Percentiles rank a stretch among this genome's conserved stretches.
Evolutionary conservation across 78 protist genomes (phyloP).

Genomic region (Emiliania huxleyi): DNA sequence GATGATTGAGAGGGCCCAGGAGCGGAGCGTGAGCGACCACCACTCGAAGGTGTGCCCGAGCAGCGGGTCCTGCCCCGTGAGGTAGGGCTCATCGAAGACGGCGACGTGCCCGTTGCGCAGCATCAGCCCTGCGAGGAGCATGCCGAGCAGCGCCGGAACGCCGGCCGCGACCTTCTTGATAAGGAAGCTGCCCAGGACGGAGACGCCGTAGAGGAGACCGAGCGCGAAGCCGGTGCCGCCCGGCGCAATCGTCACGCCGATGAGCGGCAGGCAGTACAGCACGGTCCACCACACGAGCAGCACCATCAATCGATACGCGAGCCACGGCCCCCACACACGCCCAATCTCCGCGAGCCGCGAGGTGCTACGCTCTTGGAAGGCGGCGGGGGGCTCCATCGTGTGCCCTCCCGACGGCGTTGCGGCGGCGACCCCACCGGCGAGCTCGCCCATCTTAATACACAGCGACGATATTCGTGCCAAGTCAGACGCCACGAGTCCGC

Average conservation of each 20-base stretch:
- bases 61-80: background rate
- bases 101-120: no score
- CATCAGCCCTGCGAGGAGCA: constrained; percentile 1
- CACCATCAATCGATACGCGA: no score
- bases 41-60: background rate
- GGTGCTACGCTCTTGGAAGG: no score
- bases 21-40: background rate
- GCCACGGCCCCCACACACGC: no score
- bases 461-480: no score
- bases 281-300: no score
- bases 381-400: no score
- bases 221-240: constrained; percentile 8
- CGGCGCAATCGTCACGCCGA: background rate
- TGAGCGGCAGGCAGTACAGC: background rate
- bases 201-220: background rate
- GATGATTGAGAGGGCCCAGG: background rate
- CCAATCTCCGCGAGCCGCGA: no score
- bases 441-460: no score
- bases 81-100: background rate
- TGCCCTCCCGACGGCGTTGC: no score
- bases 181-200: background rate
- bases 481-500: no score
- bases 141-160: constrained; percentile 38
- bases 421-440: no score
- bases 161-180: background rate